phyloP scores from a whole-genome alignment of 331 rosid species.

The Quercus tomentella region DNA sequence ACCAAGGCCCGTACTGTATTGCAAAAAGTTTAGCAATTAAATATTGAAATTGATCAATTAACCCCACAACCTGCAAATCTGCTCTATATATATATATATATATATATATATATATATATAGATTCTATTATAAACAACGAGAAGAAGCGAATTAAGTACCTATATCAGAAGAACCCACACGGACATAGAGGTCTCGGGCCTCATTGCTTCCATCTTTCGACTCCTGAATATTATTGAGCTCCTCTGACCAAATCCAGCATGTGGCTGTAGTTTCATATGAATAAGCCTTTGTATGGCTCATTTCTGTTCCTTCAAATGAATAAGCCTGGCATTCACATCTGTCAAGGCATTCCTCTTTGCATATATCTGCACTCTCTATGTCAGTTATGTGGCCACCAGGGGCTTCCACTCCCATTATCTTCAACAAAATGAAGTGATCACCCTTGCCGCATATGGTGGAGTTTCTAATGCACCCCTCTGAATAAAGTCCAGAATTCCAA shows the following conservation, averaged over 20 bases:
- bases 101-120: no score
- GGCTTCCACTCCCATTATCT: not conserved
- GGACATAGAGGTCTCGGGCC: not conserved
- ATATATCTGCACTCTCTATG: not conserved
- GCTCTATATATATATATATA: no score
- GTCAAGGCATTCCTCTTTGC: not conserved
- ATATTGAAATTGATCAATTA: no score
- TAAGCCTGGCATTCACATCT: conserved; percentile 6
- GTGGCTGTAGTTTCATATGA: not conserved
- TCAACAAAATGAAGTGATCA: not conserved
- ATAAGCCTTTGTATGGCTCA: conserved; percentile 1
- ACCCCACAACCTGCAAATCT: no score
- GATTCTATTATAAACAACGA: no score
- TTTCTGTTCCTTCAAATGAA: no score
- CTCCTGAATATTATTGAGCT: not conserved
- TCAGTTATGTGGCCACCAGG: not conserved
- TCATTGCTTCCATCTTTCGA: no score
- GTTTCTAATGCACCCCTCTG: conserved; percentile 14
- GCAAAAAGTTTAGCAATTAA: no score
- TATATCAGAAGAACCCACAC: not conserved
- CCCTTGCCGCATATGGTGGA: not conserved
- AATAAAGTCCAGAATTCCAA: conserved; percentile 32
- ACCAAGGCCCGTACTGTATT: no score
- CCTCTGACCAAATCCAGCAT: conserved; percentile 18
- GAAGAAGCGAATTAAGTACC: not conserved